A percentile compares a stretch with the other conserved stretches of the same genome.
Conservation (phyloP, 202 grass and related monocot genomes). For the Zizania palustris region DNA sequence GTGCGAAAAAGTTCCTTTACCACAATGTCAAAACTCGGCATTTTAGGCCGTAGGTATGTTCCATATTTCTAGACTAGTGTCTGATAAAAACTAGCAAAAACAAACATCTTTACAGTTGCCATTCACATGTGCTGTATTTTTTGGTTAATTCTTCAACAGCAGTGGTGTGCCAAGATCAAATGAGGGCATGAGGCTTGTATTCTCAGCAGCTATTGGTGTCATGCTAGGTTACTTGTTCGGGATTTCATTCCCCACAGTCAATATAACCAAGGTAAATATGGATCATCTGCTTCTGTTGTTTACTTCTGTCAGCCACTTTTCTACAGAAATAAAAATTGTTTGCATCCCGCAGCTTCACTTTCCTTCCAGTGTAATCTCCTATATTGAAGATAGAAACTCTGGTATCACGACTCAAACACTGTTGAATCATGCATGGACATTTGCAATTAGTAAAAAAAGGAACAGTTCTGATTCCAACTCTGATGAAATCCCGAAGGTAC, state of each 20-base stretch:
- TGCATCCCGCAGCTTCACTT: conserved; percentile 61
- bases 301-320: conserved; percentile 12
- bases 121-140: neutral
- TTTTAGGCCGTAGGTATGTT: conserved; percentile 36
- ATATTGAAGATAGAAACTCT: conserved; percentile 85
- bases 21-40: conserved; percentile 33
- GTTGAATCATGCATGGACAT: conserved; percentile 80
- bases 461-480: conserved; percentile 61
- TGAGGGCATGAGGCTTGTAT: conserved; percentile 71
- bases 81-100: neutral
- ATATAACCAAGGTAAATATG: conserved; percentile 82
- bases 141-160: conserved; percentile 37
- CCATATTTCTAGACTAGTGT: neutral
- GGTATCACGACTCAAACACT: conserved; percentile 84
- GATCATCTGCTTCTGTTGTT: conserved; percentile 22
- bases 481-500: conserved; percentile 73
- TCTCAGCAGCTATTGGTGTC: conserved; percentile 76
- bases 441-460: conserved; percentile 66
- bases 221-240: conserved; percentile 86
- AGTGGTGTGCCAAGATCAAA: conserved; percentile 56
- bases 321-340: neutral
- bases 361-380: conserved; percentile 81
- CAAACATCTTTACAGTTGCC: neutral
- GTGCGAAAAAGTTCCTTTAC: neutral
- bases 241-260: conserved; percentile 78